These are phyloP conservation scores for Rhizopogon vinicolor DNA, from an alignment of 768 basidiomycete species.

Conservation along the genomic window DNA sequence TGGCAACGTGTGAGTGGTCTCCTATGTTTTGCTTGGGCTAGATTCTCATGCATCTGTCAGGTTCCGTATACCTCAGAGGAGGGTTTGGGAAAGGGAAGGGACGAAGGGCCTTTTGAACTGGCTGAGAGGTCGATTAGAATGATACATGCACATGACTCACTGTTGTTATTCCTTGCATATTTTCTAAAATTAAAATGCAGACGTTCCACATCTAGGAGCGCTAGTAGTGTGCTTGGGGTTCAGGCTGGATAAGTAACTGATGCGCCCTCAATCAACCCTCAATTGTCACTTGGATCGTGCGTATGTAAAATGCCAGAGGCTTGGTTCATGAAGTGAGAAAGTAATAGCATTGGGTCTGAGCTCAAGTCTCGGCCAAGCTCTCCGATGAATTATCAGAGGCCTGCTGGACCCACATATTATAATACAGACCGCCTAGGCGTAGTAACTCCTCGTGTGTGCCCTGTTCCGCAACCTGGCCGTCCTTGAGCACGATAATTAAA, in stretches of 20 bases:
- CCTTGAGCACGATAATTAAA: conserved; percentile 87
- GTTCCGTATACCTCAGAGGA: conserved; percentile 76
- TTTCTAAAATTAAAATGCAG: too few species aligned
- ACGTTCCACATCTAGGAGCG: too few species aligned
- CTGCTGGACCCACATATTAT: conserved; percentile 81
- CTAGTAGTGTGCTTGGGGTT: too few species aligned
- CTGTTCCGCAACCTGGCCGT: conserved; percentile 89
- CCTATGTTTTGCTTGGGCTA: background rate
- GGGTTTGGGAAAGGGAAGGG: conserved; percentile 85
- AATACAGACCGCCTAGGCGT: conserved; percentile 62
- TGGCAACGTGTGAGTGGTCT: conserved; percentile 65
- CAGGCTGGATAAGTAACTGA: too few species aligned
- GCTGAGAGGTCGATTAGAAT: conserved; percentile 73
- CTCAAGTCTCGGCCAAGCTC: conserved; percentile 3
- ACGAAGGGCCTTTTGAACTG: conserved; percentile 78
- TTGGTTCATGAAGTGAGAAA: background rate
- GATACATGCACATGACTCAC: conserved; percentile 4
- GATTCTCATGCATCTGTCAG: conserved; percentile 29
- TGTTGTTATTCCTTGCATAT: too few species aligned
- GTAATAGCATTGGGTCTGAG: background rate
- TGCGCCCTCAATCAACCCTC: too few species aligned
- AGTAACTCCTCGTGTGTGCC: conserved; percentile 91
- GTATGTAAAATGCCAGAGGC: too few species aligned
- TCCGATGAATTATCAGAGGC: conserved; percentile 32
- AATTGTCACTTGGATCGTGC: too few species aligned